Evolutionary conservation across 306 rosid genomes (phyloP), one percentile per base, ranked within the genome.

Genomic region (Canavalia ensiformis): DNA sequence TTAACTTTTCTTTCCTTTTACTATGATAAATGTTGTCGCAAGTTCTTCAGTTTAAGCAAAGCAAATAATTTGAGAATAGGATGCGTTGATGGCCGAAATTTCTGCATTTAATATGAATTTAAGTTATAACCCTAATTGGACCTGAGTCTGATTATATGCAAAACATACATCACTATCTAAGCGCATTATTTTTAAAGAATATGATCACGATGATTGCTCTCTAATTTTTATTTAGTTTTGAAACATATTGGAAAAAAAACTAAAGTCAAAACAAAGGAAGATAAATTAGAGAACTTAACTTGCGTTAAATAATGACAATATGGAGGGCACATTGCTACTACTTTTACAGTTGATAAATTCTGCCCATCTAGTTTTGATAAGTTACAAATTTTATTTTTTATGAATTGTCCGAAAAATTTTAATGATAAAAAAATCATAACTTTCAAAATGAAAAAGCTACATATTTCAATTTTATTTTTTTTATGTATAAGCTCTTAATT

Each of bases 361-460:
- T 84, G 74, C 60, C 86, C 86, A 78, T 82, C 82, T 74, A 87
- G 76, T 81, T 77, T 80, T 18, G 25, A 18, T 18, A 18, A 18
- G 25, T 18, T 18, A 18, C 25, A 18, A 18, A 18, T 18, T 18
- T 18, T 18, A 18, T 18, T 18, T 18, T 18, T 18, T 18, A 18
- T 18, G 25, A 18, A 18, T 18, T 18, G 25, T 18, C 25, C 25
- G 25, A 18, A 18, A 18, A 18, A 18, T 18, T 18, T 18, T 18
- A 18, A 18, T 18, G 25, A 18, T 18, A 18, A 18, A 18, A 18
- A 18, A 18, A 18, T 18, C 25, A 18, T 18, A 18, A 18, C 25
- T 18, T 18, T 18, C 25, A 18, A 18, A 18, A 18, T 18, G 25
- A 18, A 18, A 18, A 18, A 18, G 25, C 25, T 18, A 18, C 25